phyloP scores from a whole-genome alignment of 129 eudicot species.

The Apium graveolens region DNA sequence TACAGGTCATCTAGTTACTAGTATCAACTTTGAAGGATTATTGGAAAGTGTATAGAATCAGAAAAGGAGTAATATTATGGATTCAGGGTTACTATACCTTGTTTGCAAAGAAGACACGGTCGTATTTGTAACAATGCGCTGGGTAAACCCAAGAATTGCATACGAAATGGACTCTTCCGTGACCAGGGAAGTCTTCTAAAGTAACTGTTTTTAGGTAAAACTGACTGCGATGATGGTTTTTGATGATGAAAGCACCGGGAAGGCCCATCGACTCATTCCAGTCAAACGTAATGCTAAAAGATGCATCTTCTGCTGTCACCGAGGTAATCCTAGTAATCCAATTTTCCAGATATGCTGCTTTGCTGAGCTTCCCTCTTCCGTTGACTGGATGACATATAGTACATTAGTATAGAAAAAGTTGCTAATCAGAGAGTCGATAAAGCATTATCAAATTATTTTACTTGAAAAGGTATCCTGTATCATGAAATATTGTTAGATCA shows the following conservation, averaged over 20 bases:
- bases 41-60: background rate
- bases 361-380: constrained; percentile 48
- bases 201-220: constrained; percentile 59
- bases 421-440: background rate
- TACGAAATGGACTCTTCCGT: constrained; percentile 45
- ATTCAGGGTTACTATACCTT: constrained; percentile 35
- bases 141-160: constrained; percentile 99
- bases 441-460: too few species aligned
- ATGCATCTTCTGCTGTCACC: constrained; percentile 36
- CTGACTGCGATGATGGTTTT: constrained; percentile 54
- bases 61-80: background rate
- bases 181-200: constrained; percentile 60
- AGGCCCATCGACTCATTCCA: constrained; percentile 65
- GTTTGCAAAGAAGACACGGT: constrained; percentile 81
- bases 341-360: constrained; percentile 43
- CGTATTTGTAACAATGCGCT: constrained; percentile 38
- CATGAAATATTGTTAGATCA: background rate
- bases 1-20: background rate
- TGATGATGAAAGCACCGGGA: constrained; percentile 63
- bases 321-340: constrained; percentile 34
- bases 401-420: background rate
- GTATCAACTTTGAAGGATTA: background rate
- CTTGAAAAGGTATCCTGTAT: background rate
- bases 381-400: constrained; percentile 21
- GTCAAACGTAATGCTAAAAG: constrained; percentile 42